Percentiles rank a stretch among this genome's conserved stretches.
These are phyloP conservation scores for Fusarium sp. DNA, from an alignment of 2,329 filamentous ascomycete genomes.

Conservation along the genomic window DNA sequence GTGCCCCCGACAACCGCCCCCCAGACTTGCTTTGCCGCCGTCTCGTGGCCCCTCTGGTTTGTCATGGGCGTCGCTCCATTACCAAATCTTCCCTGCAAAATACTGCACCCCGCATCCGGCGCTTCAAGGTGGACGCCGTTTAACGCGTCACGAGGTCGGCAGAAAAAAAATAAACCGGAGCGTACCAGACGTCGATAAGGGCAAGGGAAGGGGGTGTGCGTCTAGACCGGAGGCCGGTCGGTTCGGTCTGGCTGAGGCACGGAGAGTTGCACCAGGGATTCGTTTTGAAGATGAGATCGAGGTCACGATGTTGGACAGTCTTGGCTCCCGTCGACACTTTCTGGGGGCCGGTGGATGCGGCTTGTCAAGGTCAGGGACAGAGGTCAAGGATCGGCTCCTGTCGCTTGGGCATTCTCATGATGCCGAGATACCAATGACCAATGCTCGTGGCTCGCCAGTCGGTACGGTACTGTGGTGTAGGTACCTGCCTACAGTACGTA, in stretches of 20 bases:
- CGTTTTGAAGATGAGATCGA: constrained; percentile 14
- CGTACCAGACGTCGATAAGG: constrained; percentile 3
- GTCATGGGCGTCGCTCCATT: constrained; percentile 43
- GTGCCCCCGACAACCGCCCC: constrained; percentile 27
- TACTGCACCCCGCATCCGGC: constrained; percentile 46
- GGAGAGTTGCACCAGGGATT: background rate
- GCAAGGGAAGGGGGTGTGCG: constrained; percentile 19
- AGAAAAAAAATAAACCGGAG: constrained; percentile 37
- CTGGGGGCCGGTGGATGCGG: background rate
- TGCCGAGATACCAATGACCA: constrained; percentile 5
- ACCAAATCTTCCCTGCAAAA: constrained; percentile 40
- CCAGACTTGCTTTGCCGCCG: constrained; percentile 26
- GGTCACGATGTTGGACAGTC: constrained; percentile 22
- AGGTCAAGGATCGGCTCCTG: constrained; percentile 1
- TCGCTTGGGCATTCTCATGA: constrained; percentile 19
- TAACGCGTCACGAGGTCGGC: constrained; percentile 44
- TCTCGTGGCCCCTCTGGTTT: constrained; percentile 46
- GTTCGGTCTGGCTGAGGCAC: constrained; percentile 20
- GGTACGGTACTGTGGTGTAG: background rate
- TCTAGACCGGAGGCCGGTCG: constrained; percentile 15
- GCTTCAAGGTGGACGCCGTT: constrained; percentile 37
- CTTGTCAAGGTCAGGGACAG: constrained; percentile 5
- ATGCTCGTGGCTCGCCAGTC: constrained; percentile 1
- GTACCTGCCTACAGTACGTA: background rate
- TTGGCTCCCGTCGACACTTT: constrained; percentile 13